Conservation (phyloP, 2,329 filamentous ascomycete genomes). For the Apiospora arundinis region DNA sequence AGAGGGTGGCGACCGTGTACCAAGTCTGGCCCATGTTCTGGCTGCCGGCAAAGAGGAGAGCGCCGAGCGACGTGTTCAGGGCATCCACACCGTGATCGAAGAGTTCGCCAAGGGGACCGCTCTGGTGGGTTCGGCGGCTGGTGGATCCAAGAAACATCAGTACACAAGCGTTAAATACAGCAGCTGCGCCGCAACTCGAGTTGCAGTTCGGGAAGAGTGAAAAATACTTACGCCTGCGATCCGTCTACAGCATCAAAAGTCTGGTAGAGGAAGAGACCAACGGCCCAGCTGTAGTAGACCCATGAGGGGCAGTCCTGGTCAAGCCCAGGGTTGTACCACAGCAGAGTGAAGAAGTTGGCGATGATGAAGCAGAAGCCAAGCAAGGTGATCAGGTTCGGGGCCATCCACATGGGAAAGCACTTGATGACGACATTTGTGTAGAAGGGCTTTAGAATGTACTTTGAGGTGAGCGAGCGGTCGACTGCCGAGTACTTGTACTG, state of each 20-base stretch:
- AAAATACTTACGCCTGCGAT: conserved; percentile 76
- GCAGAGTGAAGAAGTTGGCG: conserved; percentile 84
- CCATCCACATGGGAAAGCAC: conserved; percentile 95
- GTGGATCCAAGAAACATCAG: neutral
- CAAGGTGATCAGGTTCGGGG: conserved; percentile 85
- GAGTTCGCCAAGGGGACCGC: conserved; percentile 90
- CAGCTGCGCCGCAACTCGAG: neutral
- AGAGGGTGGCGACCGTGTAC: conserved; percentile 83
- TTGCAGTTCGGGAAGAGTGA: neutral
- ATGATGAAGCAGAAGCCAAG: conserved; percentile 91
- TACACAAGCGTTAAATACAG: conserved; percentile 21
- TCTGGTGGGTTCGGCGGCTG: conserved; percentile 86
- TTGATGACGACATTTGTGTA: conserved; percentile 95
- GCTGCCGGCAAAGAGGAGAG: conserved; percentile 86
- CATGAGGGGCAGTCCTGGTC: conserved; percentile 92
- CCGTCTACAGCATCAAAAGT: conserved; percentile 98
- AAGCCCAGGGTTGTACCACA: conserved; percentile 95
- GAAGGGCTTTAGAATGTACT: conserved; percentile 96
- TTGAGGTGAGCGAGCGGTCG: conserved; percentile 87
- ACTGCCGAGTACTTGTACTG: conserved; percentile 95
- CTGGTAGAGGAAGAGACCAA: conserved; percentile 94
- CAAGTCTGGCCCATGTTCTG: conserved; percentile 95
- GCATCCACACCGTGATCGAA: conserved; percentile 99
- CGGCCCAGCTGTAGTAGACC: conserved; percentile 93
- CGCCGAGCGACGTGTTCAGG: conserved; percentile 92